Conservation (phyloP, 1,284 basidiomycete species). For the Ganoderma sinense region DNA sequence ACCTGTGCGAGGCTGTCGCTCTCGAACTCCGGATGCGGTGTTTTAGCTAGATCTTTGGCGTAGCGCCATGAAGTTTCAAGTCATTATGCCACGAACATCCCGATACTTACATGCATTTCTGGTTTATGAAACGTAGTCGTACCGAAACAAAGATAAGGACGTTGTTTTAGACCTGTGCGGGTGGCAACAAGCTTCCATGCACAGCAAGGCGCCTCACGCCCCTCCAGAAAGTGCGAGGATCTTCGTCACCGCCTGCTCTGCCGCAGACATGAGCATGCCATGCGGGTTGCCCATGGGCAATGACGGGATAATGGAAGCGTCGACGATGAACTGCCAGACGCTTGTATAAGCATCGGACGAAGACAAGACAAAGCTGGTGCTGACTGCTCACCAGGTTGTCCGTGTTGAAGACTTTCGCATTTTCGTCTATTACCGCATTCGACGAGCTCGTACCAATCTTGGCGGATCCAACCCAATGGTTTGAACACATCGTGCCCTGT, state of each 20-base stretch:
- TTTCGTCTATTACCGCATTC: slow-evolving; percentile 60
- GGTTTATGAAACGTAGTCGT: slow-evolving; percentile 8
- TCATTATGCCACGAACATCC: not conserved
- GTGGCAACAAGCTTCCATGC: not conserved
- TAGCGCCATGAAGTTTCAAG: not conserved
- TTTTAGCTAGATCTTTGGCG: not conserved
- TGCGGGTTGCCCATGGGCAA: slow-evolving; percentile 63
- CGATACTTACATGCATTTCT: not conserved
- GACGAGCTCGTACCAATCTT: slow-evolving; percentile 50
- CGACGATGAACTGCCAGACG: slow-evolving; percentile 47
- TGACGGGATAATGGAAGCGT: slow-evolving; percentile 50
- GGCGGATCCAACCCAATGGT: slow-evolving; percentile 66
- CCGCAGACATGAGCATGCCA: slow-evolving; percentile 59
- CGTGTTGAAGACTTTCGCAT: slow-evolving; percentile 63
- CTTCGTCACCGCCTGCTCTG: slow-evolving; percentile 61
- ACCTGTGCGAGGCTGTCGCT: not conserved
- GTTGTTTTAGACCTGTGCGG: slow-evolving; percentile 7
- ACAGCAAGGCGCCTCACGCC: slow-evolving; percentile 41
- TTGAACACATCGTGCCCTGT: slow-evolving; percentile 52
- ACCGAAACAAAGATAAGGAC: slow-evolving; percentile 9
- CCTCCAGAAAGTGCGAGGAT: slow-evolving; percentile 63
- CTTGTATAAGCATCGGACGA: slow-evolving; percentile 11
- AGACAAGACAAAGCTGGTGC: slow-evolving; percentile 2
- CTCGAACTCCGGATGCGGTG: not conserved
- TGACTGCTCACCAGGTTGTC: slow-evolving; percentile 56